phyloP scores from a whole-genome alignment of 768 basidiomycete genomes.

The Clavaria fumosa region DNA sequence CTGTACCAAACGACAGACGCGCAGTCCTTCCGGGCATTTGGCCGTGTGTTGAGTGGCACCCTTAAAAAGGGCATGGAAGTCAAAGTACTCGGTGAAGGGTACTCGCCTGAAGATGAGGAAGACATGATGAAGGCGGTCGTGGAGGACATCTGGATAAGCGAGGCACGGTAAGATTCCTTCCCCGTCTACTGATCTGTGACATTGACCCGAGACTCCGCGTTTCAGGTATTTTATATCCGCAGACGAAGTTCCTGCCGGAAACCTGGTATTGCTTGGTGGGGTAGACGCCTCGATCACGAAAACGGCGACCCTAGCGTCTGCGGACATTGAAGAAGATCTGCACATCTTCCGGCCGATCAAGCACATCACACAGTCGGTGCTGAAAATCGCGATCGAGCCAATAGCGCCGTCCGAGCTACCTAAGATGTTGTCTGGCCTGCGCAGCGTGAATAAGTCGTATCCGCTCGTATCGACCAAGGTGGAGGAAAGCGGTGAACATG shows the following conservation, averaged over 20 bases:
- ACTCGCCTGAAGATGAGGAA: constrained; percentile 98
- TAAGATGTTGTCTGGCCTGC: constrained; percentile 94
- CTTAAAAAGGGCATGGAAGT: constrained; percentile 67
- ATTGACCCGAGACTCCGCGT: constrained; percentile 5
- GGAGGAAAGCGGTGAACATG: constrained; percentile 96
- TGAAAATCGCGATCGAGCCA: constrained; percentile 97
- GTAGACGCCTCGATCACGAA: constrained; percentile 92
- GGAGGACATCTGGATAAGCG: constrained; percentile 82
- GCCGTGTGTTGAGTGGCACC: constrained; percentile 87
- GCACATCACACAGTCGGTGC: constrained; percentile 91
- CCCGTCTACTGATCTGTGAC: constrained; percentile 2
- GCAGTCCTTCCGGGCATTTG: constrained; percentile 91
- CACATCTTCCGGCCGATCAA: constrained; percentile 93
- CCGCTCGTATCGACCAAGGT: constrained; percentile 90
- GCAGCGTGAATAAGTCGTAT: constrained; percentile 96
- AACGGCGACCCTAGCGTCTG: constrained; percentile 73
- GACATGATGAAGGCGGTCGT: constrained; percentile 82
- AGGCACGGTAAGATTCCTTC: constrained; percentile 57
- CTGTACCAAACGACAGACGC: constrained; percentile 95
- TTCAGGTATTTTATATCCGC: constrained; percentile 79
- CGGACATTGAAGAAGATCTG: constrained; percentile 68
- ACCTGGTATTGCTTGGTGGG: constrained; percentile 83
- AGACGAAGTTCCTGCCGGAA: constrained; percentile 81
- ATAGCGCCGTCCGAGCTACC: constrained; percentile 95
- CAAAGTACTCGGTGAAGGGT: constrained; percentile 96